A percentile compares a stretch with the other conserved stretches of the same genome.
These are phyloP conservation scores for Botryotinia calthae DNA, from an alignment of 2,329 filamentous ascomycete genomes.

Conservation along the genomic window DNA sequence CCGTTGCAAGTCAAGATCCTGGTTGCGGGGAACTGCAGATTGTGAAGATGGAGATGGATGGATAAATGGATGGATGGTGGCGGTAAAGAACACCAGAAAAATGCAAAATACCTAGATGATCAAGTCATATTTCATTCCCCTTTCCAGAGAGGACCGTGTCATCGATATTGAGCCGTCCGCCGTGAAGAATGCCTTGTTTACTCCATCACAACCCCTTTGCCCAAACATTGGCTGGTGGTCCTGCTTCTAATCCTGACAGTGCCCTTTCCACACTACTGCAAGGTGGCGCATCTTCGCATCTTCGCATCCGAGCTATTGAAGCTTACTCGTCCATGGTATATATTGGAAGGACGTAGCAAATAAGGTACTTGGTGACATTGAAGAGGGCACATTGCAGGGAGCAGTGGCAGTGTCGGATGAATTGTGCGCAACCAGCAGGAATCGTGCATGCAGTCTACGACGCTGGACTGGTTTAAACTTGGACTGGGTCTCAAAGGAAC, in stretches of 20 bases:
- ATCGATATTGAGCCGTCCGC: background rate
- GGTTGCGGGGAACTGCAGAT: conserved; percentile 2
- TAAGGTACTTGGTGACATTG: background rate
- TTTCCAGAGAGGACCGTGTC: background rate
- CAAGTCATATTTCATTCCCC: background rate
- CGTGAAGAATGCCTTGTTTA: conserved; percentile 17
- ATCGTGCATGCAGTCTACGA: background rate
- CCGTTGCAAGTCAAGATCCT: background rate
- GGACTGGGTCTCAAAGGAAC: background rate
- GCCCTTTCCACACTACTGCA: conserved; percentile 3
- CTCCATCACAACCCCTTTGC: background rate
- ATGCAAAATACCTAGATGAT: background rate
- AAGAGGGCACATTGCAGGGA: background rate
- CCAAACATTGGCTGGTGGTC: background rate
- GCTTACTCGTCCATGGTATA: background rate
- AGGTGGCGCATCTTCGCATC: background rate
- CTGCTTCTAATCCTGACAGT: background rate
- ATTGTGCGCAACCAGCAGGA: background rate
- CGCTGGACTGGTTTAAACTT: background rate
- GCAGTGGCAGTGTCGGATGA: conserved; percentile 14
- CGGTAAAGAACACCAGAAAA: background rate
- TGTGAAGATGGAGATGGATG: background rate
- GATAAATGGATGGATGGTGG: too few species aligned
- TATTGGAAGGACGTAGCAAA: background rate
- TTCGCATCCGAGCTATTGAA: too few species aligned